These are phyloP conservation scores for Skeletonema tropicum DNA, from an alignment of 108 stramenopile genomes.

Conservation along the genomic window DNA sequence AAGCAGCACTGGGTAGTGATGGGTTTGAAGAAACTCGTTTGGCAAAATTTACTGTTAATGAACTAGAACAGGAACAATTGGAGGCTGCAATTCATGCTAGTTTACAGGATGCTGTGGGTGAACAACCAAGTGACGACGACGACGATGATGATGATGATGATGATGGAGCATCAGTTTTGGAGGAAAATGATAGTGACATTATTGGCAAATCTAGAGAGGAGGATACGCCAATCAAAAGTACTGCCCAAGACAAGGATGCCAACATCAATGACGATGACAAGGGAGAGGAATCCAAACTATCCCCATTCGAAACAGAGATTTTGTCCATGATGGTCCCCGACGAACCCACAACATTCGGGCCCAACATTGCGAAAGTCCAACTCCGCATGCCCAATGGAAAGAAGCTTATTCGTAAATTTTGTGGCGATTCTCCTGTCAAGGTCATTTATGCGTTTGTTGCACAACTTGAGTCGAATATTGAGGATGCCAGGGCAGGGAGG, in stretches of 20 bases:
- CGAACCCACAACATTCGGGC: conserved; percentile 50
- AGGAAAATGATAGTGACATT: conserved; percentile 18
- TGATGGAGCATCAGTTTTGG: conserved; percentile 1
- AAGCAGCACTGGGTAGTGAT: neutral
- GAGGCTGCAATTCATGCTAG: conserved; percentile 86
- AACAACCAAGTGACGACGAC: conserved; percentile 3
- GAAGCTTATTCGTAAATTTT: conserved; percentile 72
- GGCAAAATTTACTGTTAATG: conserved; percentile 47
- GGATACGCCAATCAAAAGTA: too few species aligned
- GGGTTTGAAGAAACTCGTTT: neutral
- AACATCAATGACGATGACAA: neutral
- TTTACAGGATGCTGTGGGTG: conserved; percentile 46
- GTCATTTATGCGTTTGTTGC: conserved; percentile 31
- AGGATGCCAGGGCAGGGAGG: conserved; percentile 67
- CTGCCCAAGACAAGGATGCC: too few species aligned
- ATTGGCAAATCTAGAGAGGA: neutral
- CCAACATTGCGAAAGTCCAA: conserved; percentile 64
- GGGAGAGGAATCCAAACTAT: conserved; percentile 42
- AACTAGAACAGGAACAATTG: conserved; percentile 86
- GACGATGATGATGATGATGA: too few species aligned
- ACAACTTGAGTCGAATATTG: conserved; percentile 20
- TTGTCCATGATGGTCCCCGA: conserved; percentile 53
- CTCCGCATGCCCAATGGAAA: conserved; percentile 87
- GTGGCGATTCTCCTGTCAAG: conserved; percentile 53
- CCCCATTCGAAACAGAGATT: conserved; percentile 52